Evolutionary conservation across 2,329 filamentous ascomycete species (phyloP).

Genomic region (Elsinoe fawcettii): DNA sequence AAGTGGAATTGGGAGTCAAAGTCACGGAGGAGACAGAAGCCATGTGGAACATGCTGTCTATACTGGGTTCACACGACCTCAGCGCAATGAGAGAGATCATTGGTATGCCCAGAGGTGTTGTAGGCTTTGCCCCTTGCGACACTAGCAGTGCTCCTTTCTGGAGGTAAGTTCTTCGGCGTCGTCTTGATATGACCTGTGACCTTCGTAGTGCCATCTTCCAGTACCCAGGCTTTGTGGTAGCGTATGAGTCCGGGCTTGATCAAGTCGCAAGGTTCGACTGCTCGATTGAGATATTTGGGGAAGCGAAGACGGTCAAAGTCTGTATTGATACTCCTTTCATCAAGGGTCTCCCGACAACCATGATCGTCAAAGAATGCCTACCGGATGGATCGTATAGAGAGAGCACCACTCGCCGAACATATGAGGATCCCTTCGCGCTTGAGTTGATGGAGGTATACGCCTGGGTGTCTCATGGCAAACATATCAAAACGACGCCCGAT

Average conservation of each 20-base stretch:
- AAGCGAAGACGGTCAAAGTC: conserved; percentile 47
- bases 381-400: conserved; percentile 11
- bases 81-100: conserved; percentile 48
- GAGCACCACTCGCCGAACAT: conserved; percentile 38
- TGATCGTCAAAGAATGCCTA: conserved; percentile 38
- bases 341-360: conserved; percentile 47
- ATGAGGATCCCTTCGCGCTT: conserved; percentile 40
- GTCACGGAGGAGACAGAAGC: conserved; percentile 27
- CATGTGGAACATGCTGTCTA: conserved; percentile 39
- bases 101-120: conserved; percentile 42
- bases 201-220: conserved; percentile 36
- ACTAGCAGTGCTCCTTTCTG: conserved; percentile 33
- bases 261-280: conserved; percentile 48
- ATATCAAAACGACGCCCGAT: conserved; percentile 34
- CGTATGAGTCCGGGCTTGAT: conserved; percentile 52
- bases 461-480: conserved; percentile 32
- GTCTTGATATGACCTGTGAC: conserved; percentile 15
- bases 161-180: conserved; percentile 14
- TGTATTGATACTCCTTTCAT: conserved; percentile 52
- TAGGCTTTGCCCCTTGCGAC: conserved; percentile 35
- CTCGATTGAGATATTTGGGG: conserved; percentile 46
- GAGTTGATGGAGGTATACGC: conserved; percentile 37
- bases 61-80: conserved; percentile 48
- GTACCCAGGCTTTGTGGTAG: conserved; percentile 44
- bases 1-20: conserved; percentile 30